Conservation (phyloP, 2,329 filamentous ascomycete genomes). For the Biscogniauxia sp. region DNA sequence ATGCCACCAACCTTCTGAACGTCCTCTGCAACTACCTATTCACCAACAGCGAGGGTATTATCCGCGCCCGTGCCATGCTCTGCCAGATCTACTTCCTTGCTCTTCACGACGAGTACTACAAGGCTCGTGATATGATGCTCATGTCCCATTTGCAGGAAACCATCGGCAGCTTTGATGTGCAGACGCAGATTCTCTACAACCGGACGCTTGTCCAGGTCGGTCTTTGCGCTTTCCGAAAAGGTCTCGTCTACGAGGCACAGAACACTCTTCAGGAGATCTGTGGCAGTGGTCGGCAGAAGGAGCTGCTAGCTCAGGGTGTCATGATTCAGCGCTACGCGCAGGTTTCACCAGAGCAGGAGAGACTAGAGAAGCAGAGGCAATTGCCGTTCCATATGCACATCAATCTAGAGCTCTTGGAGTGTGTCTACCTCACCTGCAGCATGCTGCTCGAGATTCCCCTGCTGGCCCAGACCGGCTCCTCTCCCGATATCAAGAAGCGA, state of each 20-base stretch:
- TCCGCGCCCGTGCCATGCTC: constrained; percentile 93
- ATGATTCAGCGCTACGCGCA: constrained; percentile 97
- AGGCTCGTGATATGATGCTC: constrained; percentile 96
- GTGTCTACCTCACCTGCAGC: constrained; percentile 97
- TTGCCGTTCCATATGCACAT: constrained; percentile 99
- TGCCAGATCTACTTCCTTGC: constrained; percentile 99
- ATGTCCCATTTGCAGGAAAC: constrained; percentile 99
- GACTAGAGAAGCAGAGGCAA: constrained; percentile 93
- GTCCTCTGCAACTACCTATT: constrained; percentile 94
- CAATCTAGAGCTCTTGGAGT: constrained; percentile 96
- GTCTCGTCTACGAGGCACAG: constrained; percentile 95
- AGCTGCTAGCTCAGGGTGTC: constrained; percentile 93
- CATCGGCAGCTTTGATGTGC: constrained; percentile 93
- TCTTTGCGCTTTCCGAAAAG: constrained; percentile 95
- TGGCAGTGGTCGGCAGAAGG: constrained; percentile 95
- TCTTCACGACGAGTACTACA: constrained; percentile 96
- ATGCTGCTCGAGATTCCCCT: constrained; percentile 99
- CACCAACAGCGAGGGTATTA: constrained; percentile 90
- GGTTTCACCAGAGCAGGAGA: constrained; percentile 96
- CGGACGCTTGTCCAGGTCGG: constrained; percentile 96
- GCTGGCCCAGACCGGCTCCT: constrained; percentile 92
- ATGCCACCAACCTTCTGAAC: constrained; percentile 75
- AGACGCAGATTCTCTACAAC: constrained; percentile 98
- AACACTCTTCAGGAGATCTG: constrained; percentile 98
- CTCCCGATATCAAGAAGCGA: constrained; percentile 94